Evolutionary conservation across 345 rosid species (phyloP), one percentile per base, ranked within the genome.

Genomic region (Garcia nutans): DNA sequence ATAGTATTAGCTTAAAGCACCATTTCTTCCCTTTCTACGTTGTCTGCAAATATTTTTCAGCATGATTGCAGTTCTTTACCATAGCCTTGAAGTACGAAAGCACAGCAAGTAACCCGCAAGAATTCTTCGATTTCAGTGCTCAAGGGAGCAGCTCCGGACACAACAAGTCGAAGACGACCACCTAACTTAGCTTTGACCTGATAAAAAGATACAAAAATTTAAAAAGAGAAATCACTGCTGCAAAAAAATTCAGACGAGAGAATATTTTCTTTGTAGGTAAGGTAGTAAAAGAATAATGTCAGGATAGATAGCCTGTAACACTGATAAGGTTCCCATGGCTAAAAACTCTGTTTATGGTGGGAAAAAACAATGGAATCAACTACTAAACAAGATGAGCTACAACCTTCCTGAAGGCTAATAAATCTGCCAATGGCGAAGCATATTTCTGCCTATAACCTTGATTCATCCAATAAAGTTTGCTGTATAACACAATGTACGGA

Each of bases 361-460:
- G 1, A 9, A 50, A 50, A 11, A 16, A 3, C 55, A 60, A 8
- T 23, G 6, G 67, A 75, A 44, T 23, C 5, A 72, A 22, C 17
- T 24, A 8, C 41, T 3, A 19, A 19, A 70, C 56, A 52, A 79
- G 33, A 61, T 17, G 31, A 52, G 23, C 42, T 31, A 8, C 4
- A 67, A 95, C 99, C 99, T 95, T 96, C 80, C 98, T 88, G 91
- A 96, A 96, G 72, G 98, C 99, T 73, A 96, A 79, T 49, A 96
- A 84, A 84, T 96, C 98, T 33, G 96, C 98, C 70, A 96, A 69
- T 19, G 87, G 96, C 44, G 98, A 96, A 70, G 99, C 97, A 11
- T 85, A 72, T 72, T 82, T 87, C 33, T 93, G 96, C 73, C 88
- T 93, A 68, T 89, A 92, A 47, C 99, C 99, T 31, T 57, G 77